These are phyloP conservation scores for Ogataea pignaliae DNA, from an alignment of 805 yeast species.

Conservation along the genomic window DNA sequence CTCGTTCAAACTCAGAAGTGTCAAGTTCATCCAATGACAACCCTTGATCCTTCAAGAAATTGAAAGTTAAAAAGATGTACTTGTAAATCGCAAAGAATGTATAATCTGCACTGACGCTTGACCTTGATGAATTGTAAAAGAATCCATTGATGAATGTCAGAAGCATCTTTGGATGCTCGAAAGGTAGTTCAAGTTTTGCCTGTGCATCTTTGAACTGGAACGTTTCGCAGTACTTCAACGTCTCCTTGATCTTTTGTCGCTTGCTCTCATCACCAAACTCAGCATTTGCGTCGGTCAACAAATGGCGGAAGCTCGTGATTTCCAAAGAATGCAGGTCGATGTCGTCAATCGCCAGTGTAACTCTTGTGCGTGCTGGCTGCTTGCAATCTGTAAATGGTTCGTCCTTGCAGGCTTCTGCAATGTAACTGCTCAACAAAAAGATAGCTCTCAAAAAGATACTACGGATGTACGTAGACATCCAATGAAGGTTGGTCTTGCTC, in stretches of 20 bases:
- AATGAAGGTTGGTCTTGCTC: slow-evolving; percentile 6
- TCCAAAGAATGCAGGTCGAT: slow-evolving; percentile 13
- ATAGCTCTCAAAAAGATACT: slow-evolving; percentile 17
- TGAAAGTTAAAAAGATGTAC: slow-evolving; percentile 17
- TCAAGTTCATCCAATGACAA: slow-evolving; percentile 11
- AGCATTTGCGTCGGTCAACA: not conserved
- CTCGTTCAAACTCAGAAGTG: slow-evolving; percentile 9
- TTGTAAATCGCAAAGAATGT: slow-evolving; percentile 26
- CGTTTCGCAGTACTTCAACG: not conserved
- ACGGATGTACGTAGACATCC: slow-evolving; percentile 22
- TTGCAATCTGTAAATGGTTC: not conserved
- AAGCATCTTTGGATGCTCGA: slow-evolving; percentile 15
- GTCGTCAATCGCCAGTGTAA: slow-evolving; percentile 13
- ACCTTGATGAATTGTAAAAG: slow-evolving; percentile 26
- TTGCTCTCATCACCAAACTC: not conserved
- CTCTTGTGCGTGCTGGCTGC: too few species aligned
- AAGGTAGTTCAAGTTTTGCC: slow-evolving; percentile 10
- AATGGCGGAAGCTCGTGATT: slow-evolving; percentile 7
- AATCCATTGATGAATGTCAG: slow-evolving; percentile 23
- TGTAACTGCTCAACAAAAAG: slow-evolving; percentile 10
- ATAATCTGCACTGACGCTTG: slow-evolving; percentile 23
- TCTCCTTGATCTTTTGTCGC: not conserved
- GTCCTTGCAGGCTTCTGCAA: slow-evolving; percentile 7
- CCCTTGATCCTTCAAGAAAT: slow-evolving; percentile 10
- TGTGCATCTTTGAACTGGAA: slow-evolving; percentile 2